Conservation (phyloP, 2,329 filamentous ascomycete species). For the Diplodia mutila region DNA sequence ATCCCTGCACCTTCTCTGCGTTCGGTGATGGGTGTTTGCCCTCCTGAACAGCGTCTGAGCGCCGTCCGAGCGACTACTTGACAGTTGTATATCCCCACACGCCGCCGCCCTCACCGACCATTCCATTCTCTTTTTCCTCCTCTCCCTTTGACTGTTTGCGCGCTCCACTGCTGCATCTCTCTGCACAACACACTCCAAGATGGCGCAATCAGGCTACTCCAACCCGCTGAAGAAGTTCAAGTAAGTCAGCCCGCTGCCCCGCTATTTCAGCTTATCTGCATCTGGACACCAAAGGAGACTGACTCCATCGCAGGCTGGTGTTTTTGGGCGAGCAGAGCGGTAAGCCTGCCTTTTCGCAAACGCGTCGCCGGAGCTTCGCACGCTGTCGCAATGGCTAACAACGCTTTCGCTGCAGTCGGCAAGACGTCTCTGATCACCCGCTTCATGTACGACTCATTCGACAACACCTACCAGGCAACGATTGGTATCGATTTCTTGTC, state of each 20-base stretch:
- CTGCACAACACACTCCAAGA: constrained; percentile 51
- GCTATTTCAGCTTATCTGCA: not conserved
- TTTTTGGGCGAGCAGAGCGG: constrained; percentile 98
- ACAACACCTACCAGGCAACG: constrained; percentile 99
- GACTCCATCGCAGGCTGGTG: constrained; percentile 68
- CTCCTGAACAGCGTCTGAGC: constrained; percentile 26
- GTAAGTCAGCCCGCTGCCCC: constrained; percentile 51
- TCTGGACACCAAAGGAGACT: constrained; percentile 4
- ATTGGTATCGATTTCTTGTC: constrained; percentile 99
- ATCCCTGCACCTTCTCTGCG: constrained; percentile 18
- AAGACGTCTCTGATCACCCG: constrained; percentile 98
- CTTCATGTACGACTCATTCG: constrained; percentile 99
- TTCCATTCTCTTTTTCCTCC: constrained; percentile 23
- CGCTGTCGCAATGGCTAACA: constrained; percentile 30
- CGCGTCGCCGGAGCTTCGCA: not conserved
- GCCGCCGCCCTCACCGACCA: constrained; percentile 19
- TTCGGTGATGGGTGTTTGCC: constrained; percentile 13
- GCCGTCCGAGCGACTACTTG: constrained; percentile 23
- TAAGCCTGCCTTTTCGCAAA: constrained; percentile 54
- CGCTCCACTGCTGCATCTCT: constrained; percentile 15
- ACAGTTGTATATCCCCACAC: constrained; percentile 27
- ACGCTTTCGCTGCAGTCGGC: constrained; percentile 66
- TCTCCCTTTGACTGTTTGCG: constrained; percentile 21
- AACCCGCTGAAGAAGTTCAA: constrained; percentile 99
- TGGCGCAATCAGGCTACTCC: constrained; percentile 88